Percentiles rank a stretch among this genome's conserved stretches.
Conservation (phyloP, 2,329 filamentous ascomycete species). For the Colletotrichum coccodes region DNA sequence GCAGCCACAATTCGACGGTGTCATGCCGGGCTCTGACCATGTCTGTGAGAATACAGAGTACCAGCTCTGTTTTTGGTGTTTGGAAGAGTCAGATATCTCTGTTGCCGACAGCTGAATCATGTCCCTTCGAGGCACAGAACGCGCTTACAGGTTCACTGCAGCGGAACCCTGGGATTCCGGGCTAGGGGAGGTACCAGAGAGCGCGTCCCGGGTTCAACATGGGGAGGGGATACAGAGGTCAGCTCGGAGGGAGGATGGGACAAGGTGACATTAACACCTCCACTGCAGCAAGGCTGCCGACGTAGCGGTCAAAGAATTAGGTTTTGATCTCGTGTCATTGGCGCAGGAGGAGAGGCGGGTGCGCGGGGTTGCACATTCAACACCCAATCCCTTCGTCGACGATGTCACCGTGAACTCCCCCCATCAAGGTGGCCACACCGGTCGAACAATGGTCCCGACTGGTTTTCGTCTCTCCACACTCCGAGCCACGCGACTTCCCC, state of each 20-base stretch:
- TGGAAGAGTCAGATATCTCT: not conserved
- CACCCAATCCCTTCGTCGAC: not conserved
- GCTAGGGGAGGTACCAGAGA: not conserved
- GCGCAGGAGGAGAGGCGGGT: not conserved
- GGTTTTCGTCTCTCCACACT: not conserved
- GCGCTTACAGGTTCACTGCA: not conserved
- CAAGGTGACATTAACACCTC: not conserved
- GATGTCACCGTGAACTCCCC: not conserved
- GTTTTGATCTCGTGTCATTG: not conserved
- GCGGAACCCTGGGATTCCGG: not conserved
- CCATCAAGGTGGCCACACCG: not conserved
- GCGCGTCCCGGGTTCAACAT: not conserved
- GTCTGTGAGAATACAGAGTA: too few relatives aligned
- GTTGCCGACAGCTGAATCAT: not conserved
- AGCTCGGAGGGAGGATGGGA: not conserved
- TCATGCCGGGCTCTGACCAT: not conserved
- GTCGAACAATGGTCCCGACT: not conserved
- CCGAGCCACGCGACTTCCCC: conserved; percentile 12
- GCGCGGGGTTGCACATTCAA: too few relatives aligned
- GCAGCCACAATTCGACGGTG: not conserved
- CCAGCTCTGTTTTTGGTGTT: too few relatives aligned
- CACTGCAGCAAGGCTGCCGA: not conserved
- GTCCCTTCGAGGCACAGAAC: not conserved
- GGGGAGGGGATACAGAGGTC: not conserved
- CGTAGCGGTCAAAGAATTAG: not conserved